Conservation (phyloP, 108 stramenopile genomes). For the Craspedostauros australis region DNA sequence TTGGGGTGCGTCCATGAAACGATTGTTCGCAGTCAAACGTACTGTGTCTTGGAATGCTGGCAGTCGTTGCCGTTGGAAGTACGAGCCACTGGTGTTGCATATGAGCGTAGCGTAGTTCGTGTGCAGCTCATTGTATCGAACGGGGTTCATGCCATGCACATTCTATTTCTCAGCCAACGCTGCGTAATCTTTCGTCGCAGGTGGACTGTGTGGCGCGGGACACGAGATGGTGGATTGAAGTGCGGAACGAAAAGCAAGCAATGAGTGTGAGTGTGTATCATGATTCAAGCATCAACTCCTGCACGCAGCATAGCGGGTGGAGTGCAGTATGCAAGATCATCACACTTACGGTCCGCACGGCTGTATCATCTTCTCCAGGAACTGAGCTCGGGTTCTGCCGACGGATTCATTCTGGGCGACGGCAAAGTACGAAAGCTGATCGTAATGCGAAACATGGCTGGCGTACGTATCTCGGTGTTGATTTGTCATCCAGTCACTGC, state of each 20-base stretch:
- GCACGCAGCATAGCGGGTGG: too few relatives aligned
- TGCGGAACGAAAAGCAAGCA: not conserved
- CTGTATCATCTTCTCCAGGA: conserved; percentile 87
- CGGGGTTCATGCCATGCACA: too few relatives aligned
- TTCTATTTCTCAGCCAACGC: conserved; percentile 7
- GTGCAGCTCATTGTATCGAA: too few relatives aligned
- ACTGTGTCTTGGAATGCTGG: too few relatives aligned
- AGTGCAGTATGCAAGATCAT: too few relatives aligned
- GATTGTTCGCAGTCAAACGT: too few relatives aligned
- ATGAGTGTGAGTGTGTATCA: not conserved
- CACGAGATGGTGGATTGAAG: too few relatives aligned
- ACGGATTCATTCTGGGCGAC: conserved; percentile 95
- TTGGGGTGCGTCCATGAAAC: too few relatives aligned
- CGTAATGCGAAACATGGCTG: conserved; percentile 90
- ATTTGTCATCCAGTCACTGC: conserved; percentile 91
- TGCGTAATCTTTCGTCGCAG: conserved; percentile 4
- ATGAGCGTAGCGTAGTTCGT: too few relatives aligned
- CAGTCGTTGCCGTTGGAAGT: too few relatives aligned
- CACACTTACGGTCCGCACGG: conserved; percentile 70
- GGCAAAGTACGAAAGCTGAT: conserved; percentile 91
- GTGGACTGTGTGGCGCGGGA: conserved; percentile 9
- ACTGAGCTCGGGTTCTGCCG: conserved; percentile 79
- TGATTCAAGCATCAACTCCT: not conserved
- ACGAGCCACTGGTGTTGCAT: too few relatives aligned
- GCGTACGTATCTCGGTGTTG: conserved; percentile 98